phyloP scores from a whole-genome alignment of 306 rosid species.

The Gleditsia sinensis region DNA sequence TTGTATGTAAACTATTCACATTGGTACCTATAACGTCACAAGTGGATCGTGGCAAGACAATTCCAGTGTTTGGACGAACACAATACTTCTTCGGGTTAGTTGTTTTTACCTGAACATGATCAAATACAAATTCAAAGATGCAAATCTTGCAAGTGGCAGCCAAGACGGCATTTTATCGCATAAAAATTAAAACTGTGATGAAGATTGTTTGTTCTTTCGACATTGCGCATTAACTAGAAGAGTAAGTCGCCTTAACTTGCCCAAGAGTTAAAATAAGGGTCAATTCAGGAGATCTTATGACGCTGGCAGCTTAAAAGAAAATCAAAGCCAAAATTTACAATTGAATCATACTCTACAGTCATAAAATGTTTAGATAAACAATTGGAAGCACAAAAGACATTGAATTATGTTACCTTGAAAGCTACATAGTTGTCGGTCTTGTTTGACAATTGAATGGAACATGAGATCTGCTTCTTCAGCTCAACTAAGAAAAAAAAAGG shows the following conservation, averaged over 20 bases:
- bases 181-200: neutral
- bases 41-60: constrained; percentile 82
- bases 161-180: neutral
- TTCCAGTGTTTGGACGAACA: constrained; percentile 96
- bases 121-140: constrained; percentile 27
- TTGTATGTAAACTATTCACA: constrained; percentile 2
- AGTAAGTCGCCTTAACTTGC: constrained; percentile 5
- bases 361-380: neutral
- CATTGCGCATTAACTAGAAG: constrained; percentile 12
- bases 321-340: constrained; percentile 9
- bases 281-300: constrained; percentile 28
- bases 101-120: constrained; percentile 76
- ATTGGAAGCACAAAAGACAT: neutral
- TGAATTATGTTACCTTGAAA: constrained; percentile 64
- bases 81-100: constrained; percentile 97
- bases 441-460: constrained; percentile 85
- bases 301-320: neutral
- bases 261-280: neutral
- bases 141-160: constrained; percentile 14
- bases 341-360: neutral
- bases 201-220: neutral
- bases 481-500: constrained; percentile 52
- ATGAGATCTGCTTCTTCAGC: constrained; percentile 98
- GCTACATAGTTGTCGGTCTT: constrained; percentile 90
- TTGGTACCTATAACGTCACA: constrained; percentile 84